Evolutionary conservation across 768 basidiomycete species (phyloP), one percentile per base, ranked within the genome.

Genomic region (Tricholoma terreum): DNA sequence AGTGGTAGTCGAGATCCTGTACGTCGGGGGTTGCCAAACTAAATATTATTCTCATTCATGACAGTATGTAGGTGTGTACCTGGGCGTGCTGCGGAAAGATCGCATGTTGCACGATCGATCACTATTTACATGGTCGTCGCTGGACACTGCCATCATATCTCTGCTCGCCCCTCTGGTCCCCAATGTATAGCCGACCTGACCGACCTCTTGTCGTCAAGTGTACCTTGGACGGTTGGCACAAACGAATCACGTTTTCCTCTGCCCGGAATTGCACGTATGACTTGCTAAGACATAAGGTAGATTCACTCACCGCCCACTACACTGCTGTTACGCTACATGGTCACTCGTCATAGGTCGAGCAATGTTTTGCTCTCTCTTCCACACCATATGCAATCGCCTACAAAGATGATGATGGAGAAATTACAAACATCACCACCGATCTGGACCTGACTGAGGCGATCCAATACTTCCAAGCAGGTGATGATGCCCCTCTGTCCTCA

Each of bases 351-450:
- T 65, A 96, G 94, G 82, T 97, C 33, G 92, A 92, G 63, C 87
- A 92, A 66, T 87, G 86, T 59, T 97, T 93, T 68, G 81, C 86
- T 1, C 81, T 96, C 21, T 84, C 79, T 42, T 82, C 84, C 4
- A 82, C 84, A 0, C 73, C 84, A 6, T 96, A 89, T 65, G 77
- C 77, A 4, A 86, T 98, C 56, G 78, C 85, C 4, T 97, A 93
- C 74, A 89, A 85, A 63, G 93, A 94, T 65, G 92, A 97, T 67
- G 92, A 95, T 57, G 89, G 87, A 57, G 92, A 94, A 68, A 80
- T 83, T 55, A 84, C 80, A 21, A 80, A 60, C 59, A 90, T 94
- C 61, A 72, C 76, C 0, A 83, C 80, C 17, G 92, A 96, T 56
- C 68, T 72, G 4, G 90, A 95, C 65, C 79, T 97, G 19, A 82